Base-by-base conservation (phyloP, 2,329 filamentous ascomycete species). In the Colletotrichum sp. region DNA sequence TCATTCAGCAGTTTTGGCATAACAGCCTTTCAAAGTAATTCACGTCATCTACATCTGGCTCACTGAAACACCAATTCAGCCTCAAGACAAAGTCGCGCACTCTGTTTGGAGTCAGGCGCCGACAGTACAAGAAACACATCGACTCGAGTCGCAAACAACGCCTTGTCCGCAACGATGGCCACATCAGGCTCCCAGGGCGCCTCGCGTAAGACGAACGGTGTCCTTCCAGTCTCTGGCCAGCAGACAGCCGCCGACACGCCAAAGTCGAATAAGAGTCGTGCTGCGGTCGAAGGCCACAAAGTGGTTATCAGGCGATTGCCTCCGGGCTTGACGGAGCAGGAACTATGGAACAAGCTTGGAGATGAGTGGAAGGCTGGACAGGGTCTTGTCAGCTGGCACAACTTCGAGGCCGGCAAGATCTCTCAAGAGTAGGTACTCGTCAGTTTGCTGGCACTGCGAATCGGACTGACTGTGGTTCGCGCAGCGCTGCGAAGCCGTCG, bases 341-440 rank as follows among this genome's bases (percentile, higher is more conserved):
- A 99, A 81, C 96, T 98, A 78, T 88, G 93, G 80, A 84, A 87
- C 16, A 89, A 92, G 10, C 84, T 98, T 15, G 96, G 96, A 6
- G 90, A 93, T 3, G 93, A 96, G 65, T 99, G 96, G 96, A 94
- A 93, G 81, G 81, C 90, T 5, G 95, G 94, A n/a, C 91, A 90
- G 64, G 95, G 95, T 36, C 97, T 93, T 82, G 92, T 98, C 15
- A 96, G 98, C 83, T 98, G 95, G 95, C 89, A 94, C 79, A 90
- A 90, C 65, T 99, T 88, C 78, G 84, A 85, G 8, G 80, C 84
- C 3, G 91, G 91, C 74, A 98, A 98, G 83, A 89, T 96, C 60
- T 96, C 96, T 3, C 94, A 93, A 82, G 95, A 98, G 96, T 98
- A 87, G 79, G 92, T 86, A 63, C 18, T 34, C 30, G n/a, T 30